A percentile compares a stretch with the other conserved stretches of the same genome.
These are phyloP conservation scores for Pseudozyma tsukubaensis DNA, from an alignment of 1,284 basidiomycete species.

Conservation along the genomic window DNA sequence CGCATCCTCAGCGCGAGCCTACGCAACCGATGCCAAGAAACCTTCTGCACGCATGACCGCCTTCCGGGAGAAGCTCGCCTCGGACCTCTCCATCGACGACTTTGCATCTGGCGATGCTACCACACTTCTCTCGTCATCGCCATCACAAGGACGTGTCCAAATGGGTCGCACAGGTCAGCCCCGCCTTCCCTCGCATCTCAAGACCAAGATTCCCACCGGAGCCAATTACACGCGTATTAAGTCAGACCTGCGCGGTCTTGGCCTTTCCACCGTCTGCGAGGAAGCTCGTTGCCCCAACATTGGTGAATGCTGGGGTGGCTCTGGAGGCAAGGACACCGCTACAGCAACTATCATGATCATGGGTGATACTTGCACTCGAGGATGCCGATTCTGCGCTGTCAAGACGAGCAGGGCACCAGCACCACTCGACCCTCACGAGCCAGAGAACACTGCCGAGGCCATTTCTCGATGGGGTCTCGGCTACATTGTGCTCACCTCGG, in stretches of 20 bases:
- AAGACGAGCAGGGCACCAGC: conserved; percentile 91
- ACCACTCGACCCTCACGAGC: conserved; percentile 94
- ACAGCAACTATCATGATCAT: conserved; percentile 96
- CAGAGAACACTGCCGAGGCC: conserved; percentile 97
- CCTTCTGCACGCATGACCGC: conserved; percentile 44
- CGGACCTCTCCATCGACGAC: conserved; percentile 57
- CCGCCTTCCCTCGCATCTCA: conserved; percentile 89
- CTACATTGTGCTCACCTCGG: conserved; percentile 96
- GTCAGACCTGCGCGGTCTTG: conserved; percentile 90
- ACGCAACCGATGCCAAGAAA: conserved; percentile 37
- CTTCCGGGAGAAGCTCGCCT: conserved; percentile 56
- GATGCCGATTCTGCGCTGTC: conserved; percentile 96
- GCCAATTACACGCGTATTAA: conserved; percentile 91
- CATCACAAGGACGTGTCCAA: conserved; percentile 34
- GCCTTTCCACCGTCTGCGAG: conserved; percentile 95
- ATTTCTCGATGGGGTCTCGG: conserved; percentile 98
- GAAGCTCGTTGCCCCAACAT: conserved; percentile 99
- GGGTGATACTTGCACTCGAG: conserved; percentile 99
- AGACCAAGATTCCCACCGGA: conserved; percentile 85
- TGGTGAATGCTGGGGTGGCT: conserved; percentile 97
- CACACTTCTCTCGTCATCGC: conserved; percentile 13
- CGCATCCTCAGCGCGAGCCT: conserved; percentile 13
- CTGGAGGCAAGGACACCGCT: conserved; percentile 79
- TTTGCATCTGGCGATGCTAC: conserved; percentile 49
- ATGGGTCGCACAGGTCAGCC: conserved; percentile 58